Evolutionary conservation across 345 rosid species (phyloP), one percentile per base, ranked within the genome.

Genomic region (Durio zibethinus): DNA sequence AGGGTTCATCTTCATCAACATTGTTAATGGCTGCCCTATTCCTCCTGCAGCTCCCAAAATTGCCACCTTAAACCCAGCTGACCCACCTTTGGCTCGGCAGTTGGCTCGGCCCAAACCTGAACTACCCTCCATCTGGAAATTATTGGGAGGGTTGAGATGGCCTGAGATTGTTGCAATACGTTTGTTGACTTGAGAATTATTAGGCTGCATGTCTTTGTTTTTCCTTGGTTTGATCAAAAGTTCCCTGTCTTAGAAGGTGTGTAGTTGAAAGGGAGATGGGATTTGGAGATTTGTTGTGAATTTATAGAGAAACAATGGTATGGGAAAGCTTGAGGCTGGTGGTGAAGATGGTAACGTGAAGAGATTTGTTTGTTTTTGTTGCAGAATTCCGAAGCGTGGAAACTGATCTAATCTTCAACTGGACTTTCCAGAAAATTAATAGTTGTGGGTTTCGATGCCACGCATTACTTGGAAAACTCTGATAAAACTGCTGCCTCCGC

Each of bases 1-100:
- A 2, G 99, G 98, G 74, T 94, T 96, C 89, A 89, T 94, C 85
- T 96, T 96, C 98, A 92, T 96, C 86, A 96, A 78, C 98, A 96
- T 59, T 7, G 95, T 88, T 36, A 96, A 84, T 23, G 99, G 98
- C 81, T 96, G 98, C 12, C 99, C 99, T 1, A 94, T 96, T 38
- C 99, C 99, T 8, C 99, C 98, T 2, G 98, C 97, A 29, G 99
- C 99, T 73, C 99, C 98, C 78, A 96, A 76, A 73, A 96, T 85
- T 2, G 94, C 99, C 29, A 96, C 99, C 78, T 94, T 96, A 80
- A 91, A 96, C 59, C 98, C 98, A 0, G 92, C 75, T 1, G 97
- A 89, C 42, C 92, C 98, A 4, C 99, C 98, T 88, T 93, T 90
- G 23, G 98, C 95, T 82, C 97, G 84, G 83, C 98, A 96, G 77